Base-by-base conservation (phyloP, 139 green algal genomes). In the Chlamydomonas applanata region DNA sequence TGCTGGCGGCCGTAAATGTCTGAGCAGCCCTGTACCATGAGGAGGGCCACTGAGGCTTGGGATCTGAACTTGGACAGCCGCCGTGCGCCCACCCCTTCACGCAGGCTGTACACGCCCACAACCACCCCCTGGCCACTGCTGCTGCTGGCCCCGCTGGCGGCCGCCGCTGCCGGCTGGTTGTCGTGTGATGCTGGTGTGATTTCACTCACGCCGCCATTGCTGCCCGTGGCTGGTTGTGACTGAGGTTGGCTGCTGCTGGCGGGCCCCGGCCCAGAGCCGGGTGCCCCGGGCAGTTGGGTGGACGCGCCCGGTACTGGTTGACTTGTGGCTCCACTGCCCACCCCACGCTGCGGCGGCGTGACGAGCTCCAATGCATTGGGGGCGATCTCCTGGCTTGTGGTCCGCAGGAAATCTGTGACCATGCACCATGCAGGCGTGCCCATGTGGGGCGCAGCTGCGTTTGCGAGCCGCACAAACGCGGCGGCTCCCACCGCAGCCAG, bases 401-500 rank as follows among this genome's bases (percentile, higher is more conserved):
- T 60, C 24, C 66, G 56, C 65, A 80, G n/a, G 57, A 77, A 65
- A n/a, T 25, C 4, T 7, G 62, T 52, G 32, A 69, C 17, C 17
- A 32, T 32, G 14, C 7, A 29, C 62, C 62, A 69, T 11, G 62
- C 62, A 7, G 17, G 14, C 9, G 82, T 54, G 32, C 82, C 74
- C 79, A 95, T 80, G 4, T 74, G 45, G 0, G 62, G 19, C 1
- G 82, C 92, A 9, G 83, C 83, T 53, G 83, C 83, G 53, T 80
- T 78, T 17, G 94, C 76, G 24, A 99, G 83, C 0, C 91, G 79
- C 59, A 90, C 79, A 40, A 97, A 82, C 0, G 93, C 94, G 32
- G 91, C 92, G 54, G 98, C 92, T 5, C 95, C 96, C 52, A 98
- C 93, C 2, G 87, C 88, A 2, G 96, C 96, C 69, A 99, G 89